Evolutionary conservation across 805 yeast species (phyloP).

Genomic region (Candida jianshihensis): DNA sequence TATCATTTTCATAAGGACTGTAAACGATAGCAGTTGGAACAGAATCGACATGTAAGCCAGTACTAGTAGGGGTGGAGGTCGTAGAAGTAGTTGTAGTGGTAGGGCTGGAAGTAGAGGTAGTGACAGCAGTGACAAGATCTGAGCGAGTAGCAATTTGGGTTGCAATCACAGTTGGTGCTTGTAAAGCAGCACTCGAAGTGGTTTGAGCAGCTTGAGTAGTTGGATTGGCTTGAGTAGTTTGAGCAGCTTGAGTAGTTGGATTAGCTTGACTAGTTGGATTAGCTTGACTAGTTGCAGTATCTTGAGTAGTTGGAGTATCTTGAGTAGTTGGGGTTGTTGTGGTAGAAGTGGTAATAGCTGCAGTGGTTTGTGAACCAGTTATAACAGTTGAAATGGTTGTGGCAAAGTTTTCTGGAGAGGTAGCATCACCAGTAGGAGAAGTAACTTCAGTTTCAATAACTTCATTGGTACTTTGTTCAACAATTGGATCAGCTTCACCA

Average conservation of each 20-base stretch:
- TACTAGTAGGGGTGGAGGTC: slow-evolving; percentile 18
- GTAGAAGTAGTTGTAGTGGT: slow-evolving; percentile 20
- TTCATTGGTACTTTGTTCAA: slow-evolving; percentile 13
- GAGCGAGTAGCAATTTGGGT: slow-evolving; percentile 25
- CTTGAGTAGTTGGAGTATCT: slow-evolving; percentile 9
- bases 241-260: slow-evolving; percentile 14
- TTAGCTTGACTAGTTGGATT: slow-evolving; percentile 10
- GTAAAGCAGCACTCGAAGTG: slow-evolving; percentile 21
- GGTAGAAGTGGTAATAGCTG: slow-evolving; percentile 14
- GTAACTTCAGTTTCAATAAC: slow-evolving; percentile 8
- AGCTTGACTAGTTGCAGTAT: slow-evolving; percentile 10
- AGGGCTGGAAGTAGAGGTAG: slow-evolving; percentile 19
- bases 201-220: slow-evolving; percentile 13
- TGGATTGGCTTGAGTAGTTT: slow-evolving; percentile 10
- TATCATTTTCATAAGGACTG: slow-evolving; percentile 69
- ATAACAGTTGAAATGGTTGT: slow-evolving; percentile 9
- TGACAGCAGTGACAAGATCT: slow-evolving; percentile 24
- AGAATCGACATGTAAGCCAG: too few relatives aligned
- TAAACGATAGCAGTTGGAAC: slow-evolving; percentile 60
- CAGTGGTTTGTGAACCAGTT: slow-evolving; percentile 13
- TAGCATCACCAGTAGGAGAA: slow-evolving; percentile 6
- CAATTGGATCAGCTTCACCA: slow-evolving; percentile 7
- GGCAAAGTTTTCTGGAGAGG: slow-evolving; percentile 8
- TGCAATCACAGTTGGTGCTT: slow-evolving; percentile 27
- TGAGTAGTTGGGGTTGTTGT: slow-evolving; percentile 10